phyloP scores from a whole-genome alignment of 2,329 filamentous ascomycete genomes.

The Tolypocladium tundrense region DNA sequence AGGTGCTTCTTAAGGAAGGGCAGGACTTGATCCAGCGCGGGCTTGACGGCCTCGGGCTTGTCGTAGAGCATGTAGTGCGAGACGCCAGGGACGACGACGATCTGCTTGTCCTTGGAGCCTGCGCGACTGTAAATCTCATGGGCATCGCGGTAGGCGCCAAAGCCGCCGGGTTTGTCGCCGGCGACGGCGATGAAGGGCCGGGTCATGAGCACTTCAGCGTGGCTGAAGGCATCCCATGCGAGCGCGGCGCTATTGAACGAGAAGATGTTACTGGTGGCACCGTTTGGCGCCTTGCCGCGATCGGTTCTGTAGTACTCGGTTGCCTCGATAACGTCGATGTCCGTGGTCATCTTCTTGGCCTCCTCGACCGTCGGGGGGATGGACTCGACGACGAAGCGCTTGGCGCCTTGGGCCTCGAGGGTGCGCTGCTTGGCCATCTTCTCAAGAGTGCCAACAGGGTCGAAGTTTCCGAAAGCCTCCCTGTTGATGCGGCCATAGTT shows the following conservation, averaged over 20 bases:
- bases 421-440: constrained; percentile 3
- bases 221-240: constrained; percentile 4
- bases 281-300: neutral
- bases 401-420: neutral
- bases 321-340: constrained; percentile 1
- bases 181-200: constrained; percentile 4
- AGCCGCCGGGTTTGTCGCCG: neutral
- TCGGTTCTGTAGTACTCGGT: constrained; percentile 5
- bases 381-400: neutral
- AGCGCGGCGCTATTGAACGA: constrained; percentile 2
- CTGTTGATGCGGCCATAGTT: constrained; percentile 12
- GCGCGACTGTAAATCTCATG: neutral
- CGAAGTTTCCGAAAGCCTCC: neutral
- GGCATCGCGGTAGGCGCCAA: too few species aligned
- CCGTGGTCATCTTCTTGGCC: neutral
- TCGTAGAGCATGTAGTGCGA: constrained; percentile 5
- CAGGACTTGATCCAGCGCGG: constrained; percentile 2
- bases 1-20: constrained; percentile 1
- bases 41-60: constrained; percentile 4
- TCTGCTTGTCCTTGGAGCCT: constrained; percentile 2
- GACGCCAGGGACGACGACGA: constrained; percentile 4
- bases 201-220: constrained; percentile 3
- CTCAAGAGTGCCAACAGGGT: constrained; percentile 1
- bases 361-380: constrained; percentile 1
- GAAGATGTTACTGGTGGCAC: neutral